Evolutionary conservation across 257 asterid species (phyloP).

Genomic region (Solanum neorickii): DNA sequence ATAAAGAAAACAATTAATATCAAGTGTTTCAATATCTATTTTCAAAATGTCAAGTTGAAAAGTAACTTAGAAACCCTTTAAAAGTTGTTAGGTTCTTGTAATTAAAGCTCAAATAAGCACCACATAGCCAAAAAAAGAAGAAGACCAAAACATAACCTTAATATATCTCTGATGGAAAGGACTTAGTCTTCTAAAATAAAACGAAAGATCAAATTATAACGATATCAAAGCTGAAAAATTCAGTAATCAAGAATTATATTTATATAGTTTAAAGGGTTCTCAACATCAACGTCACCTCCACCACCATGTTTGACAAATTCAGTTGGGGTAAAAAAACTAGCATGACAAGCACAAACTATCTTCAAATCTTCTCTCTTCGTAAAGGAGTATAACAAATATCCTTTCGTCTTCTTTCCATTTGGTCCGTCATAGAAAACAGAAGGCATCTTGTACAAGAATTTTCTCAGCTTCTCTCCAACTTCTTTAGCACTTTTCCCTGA

Average conservation of each 20-base stretch:
- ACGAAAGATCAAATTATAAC: too few relatives aligned
- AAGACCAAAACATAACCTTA: neutral
- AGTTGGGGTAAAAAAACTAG: slow-evolving; percentile 50
- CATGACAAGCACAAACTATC: slow-evolving; percentile 82
- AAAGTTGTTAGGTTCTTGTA: neutral
- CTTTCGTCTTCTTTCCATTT: slow-evolving; percentile 37
- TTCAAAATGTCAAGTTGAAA: neutral
- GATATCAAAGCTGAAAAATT: too few relatives aligned
- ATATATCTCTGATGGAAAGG: neutral
- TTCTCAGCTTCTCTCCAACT: slow-evolving; percentile 1
- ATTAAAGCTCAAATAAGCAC: neutral
- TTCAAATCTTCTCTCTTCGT: slow-evolving; percentile 53
- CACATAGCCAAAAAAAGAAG: too few relatives aligned
- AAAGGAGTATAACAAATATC: slow-evolving; percentile 45
- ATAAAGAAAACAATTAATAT: too few relatives aligned
- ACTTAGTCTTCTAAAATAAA: neutral
- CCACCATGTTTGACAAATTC: slow-evolving; percentile 78
- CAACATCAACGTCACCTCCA: slow-evolving; percentile 30
- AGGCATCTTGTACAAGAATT: slow-evolving; percentile 38
- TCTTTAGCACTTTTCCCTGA: neutral
- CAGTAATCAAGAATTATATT: slow-evolving; percentile 13
- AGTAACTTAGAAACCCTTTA: neutral
- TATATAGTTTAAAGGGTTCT: slow-evolving; percentile 62
- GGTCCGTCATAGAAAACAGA: slow-evolving; percentile 39
- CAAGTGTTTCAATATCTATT: neutral